Base-by-base conservation (phyloP, 352 stramenopile genomes). In the Saprolegnia parasitica region DNA sequence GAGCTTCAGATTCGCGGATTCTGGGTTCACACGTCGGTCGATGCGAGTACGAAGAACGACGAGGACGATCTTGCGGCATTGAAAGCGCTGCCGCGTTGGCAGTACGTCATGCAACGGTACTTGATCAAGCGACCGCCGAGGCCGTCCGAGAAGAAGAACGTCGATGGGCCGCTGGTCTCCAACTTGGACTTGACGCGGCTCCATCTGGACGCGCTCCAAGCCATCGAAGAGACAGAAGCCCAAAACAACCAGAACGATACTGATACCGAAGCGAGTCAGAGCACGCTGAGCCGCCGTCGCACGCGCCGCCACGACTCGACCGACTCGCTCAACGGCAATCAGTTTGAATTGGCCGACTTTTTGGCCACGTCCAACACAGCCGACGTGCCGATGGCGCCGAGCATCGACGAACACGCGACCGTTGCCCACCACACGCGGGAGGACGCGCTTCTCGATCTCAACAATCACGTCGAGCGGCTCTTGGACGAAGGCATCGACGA, bases 1-100 rank as follows among this genome's bases (percentile, higher is more conserved):
- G 87, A 96, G 58, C 82, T 94, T 29, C 86, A 87, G 21, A 73
- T 86, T 23, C 83, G 87, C 71, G 87, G 87, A 8, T 84, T 96
- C 5, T 93, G 84, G 86, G 71, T 81, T 42, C 35, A 15, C 52
- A 20, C 29, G 29, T 35, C 35, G 16, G 32, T 29, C 32, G 52
- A 16, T 16, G 16, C 23, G 16, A 24, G 11, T 24, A 1, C 52
- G 13, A 60, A 60, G 3, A 9, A 60, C 13, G 42, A 49, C 35
- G 52, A 60, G 3, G 29, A 35, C 29, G 29, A 35, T 35, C 2
- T 5, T 5, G 29, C 29, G 5, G 35, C 52, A 9, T n/a, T 60
- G 24, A 18, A 24, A 40, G 35, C 24, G 24, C 20, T 60, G 24
- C 52, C 52, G 24, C 16, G 35, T 2, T 60, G 52, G 52, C 52